Evolutionary conservation across 2,329 filamentous ascomycete species (phyloP), one percentile per base, ranked within the genome.

Genomic region (Cryphonectria naterciae): DNA sequence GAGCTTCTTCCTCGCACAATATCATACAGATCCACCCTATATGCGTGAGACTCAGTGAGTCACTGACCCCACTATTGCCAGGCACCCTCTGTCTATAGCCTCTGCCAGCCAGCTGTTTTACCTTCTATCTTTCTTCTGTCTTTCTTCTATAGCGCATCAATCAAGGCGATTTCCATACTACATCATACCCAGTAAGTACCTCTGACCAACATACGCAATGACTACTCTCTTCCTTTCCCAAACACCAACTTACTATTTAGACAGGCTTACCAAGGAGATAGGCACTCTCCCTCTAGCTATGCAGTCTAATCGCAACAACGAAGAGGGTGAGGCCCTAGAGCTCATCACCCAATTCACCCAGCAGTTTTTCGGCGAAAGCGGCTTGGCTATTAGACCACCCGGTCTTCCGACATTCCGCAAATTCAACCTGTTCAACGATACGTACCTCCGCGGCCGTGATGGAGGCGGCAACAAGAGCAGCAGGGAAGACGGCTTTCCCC

Each of bases 131-230:
- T 49, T n/a, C 46, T 7, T 49, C n/a, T n/a, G n/a, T n/a, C 46
- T 7, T 49, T 49, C 46, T 19, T 49, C 15, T 17, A 15, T 6
- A 49, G 46, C 46, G 46, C 46, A 49, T 49, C 6, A 49, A 49
- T 39, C 4, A n/a, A n/a, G n/a, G n/a, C n/a, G n/a, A n/a, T n/a
- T n/a, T n/a, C n/a, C n/a, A n/a, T n/a, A n/a, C n/a, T n/a, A n/a
- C n/a, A n/a, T n/a, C n/a, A n/a, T n/a, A n/a, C 28, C 28, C 28
- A 28, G 5, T 15, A 10, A 54, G 28, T 25, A 25, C 52, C n/a
- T 15, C 11, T 22, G 43, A 62, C 68, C 66, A 39, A 17, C 81
- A 79, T 70, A 83, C 72, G 81, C 83, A 61, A 79, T 79, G 43
- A 83, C 65, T 22, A 7, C 2, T 22, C 4, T 19, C 17, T 17